phyloP scores from a whole-genome alignment of 1,284 basidiomycete genomes.

The Naganishia cerealis region DNA sequence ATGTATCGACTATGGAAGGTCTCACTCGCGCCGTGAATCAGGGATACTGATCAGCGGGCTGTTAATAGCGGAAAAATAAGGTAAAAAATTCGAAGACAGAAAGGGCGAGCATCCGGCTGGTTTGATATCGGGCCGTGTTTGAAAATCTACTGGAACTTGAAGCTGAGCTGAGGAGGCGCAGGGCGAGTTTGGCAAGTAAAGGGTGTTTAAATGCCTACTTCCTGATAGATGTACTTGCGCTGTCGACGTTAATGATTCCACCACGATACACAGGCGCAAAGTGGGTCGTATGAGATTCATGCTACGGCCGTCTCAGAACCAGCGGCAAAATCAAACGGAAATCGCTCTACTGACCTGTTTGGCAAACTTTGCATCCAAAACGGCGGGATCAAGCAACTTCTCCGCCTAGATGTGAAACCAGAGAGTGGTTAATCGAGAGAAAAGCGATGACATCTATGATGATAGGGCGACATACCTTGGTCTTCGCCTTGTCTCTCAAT shows the following conservation, averaged over 20 bases:
- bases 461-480: neutral
- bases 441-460: neutral
- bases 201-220: slow-evolving; percentile 20
- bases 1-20: too few species aligned
- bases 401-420: neutral
- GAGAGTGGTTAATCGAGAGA: neutral
- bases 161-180: neutral
- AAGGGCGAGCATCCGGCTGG: too few species aligned
- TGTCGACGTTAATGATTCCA: neutral
- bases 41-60: too few species aligned
- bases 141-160: neutral
- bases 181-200: neutral
- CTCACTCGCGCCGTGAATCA: too few species aligned
- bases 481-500: slow-evolving; percentile 8
- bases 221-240: slow-evolving; percentile 28
- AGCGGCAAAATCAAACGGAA: neutral
- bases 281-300: neutral
- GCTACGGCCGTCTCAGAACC: neutral
- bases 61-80: too few species aligned
- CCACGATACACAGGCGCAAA: neutral
- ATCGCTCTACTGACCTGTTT: slow-evolving; percentile 12
- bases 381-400: slow-evolving; percentile 17
- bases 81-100: too few species aligned
- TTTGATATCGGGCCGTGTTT: neutral
- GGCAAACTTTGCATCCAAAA: slow-evolving; percentile 24